phyloP scores from a whole-genome alignment of 2,329 filamentous ascomycete species.

The Phoma herbarum region DNA sequence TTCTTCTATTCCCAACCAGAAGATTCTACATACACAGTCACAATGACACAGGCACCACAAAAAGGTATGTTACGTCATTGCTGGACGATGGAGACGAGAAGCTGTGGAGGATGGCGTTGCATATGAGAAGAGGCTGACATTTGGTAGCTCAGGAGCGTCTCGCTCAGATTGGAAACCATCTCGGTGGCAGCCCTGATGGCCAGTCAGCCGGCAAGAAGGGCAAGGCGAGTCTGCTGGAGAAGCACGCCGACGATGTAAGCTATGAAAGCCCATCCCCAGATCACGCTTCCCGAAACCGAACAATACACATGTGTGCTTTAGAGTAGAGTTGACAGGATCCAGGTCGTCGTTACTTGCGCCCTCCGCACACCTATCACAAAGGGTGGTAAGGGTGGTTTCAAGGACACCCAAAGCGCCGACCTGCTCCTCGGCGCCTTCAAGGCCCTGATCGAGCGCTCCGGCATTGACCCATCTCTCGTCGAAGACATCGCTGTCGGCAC shows the following conservation, averaged over 20 bases:
- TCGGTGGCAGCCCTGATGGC: slow-evolving; percentile 47
- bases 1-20: background rate
- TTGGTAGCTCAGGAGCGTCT: slow-evolving; percentile 65
- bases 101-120: background rate
- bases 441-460: slow-evolving; percentile 81
- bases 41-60: slow-evolving; percentile 23
- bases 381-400: slow-evolving; percentile 92
- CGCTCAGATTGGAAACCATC: slow-evolving; percentile 66
- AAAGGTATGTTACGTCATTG: slow-evolving; percentile 18
- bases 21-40: slow-evolving; percentile 4
- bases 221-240: slow-evolving; percentile 56
- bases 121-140: slow-evolving; percentile 4
- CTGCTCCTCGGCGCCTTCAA: slow-evolving; percentile 85
- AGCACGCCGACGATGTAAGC: slow-evolving; percentile 66
- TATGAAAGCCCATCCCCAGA: slow-evolving; percentile 4
- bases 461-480: slow-evolving; percentile 85
- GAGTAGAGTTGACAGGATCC: background rate
- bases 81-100: background rate
- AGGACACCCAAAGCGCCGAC: slow-evolving; percentile 89
- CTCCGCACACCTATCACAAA: slow-evolving; percentile 93
- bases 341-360: slow-evolving; percentile 87
- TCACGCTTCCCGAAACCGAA: background rate
- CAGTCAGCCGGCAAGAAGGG: slow-evolving; percentile 43
- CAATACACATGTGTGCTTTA: background rate
- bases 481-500: slow-evolving; percentile 93